Conservation (phyloP, 208 protist species). For the Trypanosoma mega region DNA sequence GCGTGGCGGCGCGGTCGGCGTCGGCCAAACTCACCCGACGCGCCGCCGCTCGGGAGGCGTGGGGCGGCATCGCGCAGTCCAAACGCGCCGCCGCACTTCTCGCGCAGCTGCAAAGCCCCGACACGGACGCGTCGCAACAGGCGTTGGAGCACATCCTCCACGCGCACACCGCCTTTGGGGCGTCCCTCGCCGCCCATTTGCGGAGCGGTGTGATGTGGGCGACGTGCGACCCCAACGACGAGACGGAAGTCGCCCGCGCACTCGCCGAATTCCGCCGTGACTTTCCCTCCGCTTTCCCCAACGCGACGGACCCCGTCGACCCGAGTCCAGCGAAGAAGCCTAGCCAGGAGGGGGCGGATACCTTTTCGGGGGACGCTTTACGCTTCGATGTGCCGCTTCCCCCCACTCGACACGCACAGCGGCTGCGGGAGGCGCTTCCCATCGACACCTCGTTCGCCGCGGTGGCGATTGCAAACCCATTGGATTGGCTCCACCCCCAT, state of each 20-base stretch:
- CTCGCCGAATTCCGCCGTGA: conserved; percentile 39
- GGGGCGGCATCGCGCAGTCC: conserved; percentile 73
- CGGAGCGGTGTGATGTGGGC: conserved; percentile 67
- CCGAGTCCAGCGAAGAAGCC: conserved; percentile 31
- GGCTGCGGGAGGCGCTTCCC: conserved; percentile 48
- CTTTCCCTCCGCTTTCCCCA: conserved; percentile 26
- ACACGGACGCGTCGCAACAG: conserved; percentile 24
- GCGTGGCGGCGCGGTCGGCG: conserved; percentile 64
- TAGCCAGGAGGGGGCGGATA: no score
- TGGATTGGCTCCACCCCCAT: conserved; percentile 61
- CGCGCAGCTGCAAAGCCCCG: conserved; percentile 61
- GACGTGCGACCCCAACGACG: conserved; percentile 76
- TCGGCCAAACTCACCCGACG: conserved; percentile 58
- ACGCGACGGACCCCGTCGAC: not conserved
- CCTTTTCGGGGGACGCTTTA: no score
- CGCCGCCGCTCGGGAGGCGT: conserved; percentile 64
- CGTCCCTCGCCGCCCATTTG: conserved; percentile 45
- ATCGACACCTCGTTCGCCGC: conserved; percentile 88
- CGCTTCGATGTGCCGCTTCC: conserved; percentile 11
- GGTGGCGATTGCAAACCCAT: conserved; percentile 53
- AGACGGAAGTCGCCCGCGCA: conserved; percentile 46
- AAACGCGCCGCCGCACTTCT: conserved; percentile 58
- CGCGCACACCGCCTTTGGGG: conserved; percentile 41
- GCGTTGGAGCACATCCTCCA: conserved; percentile 38
- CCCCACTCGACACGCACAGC: conserved; percentile 12